Percentiles rank a stretch among this genome's conserved stretches.
These are phyloP conservation scores for Drechslerella stenobrocha DNA, from an alignment of 2,329 filamentous ascomycete genomes.

Conservation along the genomic window DNA sequence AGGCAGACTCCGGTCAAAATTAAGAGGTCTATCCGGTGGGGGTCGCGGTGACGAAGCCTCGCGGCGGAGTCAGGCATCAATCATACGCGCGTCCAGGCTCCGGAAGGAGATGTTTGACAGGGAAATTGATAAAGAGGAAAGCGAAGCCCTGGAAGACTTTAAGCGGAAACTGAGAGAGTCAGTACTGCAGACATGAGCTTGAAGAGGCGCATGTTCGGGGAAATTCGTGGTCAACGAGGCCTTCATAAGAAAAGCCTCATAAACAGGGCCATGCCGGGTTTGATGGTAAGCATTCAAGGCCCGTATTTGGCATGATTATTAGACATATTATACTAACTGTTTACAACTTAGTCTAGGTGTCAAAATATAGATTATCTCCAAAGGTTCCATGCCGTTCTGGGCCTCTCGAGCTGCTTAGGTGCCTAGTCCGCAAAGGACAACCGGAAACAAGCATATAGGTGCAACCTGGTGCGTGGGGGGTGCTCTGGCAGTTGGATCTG, in stretches of 20 bases:
- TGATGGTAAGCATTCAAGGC: too few relatives aligned
- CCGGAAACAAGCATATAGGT: neutral
- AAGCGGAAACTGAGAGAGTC: conserved; percentile 46
- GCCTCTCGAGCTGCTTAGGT: neutral
- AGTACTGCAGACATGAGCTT: conserved; percentile 27
- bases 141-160: conserved; percentile 41
- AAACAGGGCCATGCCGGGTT: too few relatives aligned
- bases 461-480: conserved; percentile 1
- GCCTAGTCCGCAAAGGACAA: neutral
- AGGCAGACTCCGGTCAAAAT: conserved; percentile 48
- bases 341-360: too few relatives aligned
- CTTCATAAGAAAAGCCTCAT: too few relatives aligned
- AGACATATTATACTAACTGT: too few relatives aligned
- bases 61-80: conserved; percentile 23
- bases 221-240: too few relatives aligned
- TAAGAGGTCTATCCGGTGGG: conserved; percentile 36
- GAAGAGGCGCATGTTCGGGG: too few relatives aligned
- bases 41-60: conserved; percentile 9
- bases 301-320: too few relatives aligned
- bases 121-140: conserved; percentile 43
- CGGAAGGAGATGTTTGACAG: conserved; percentile 41
- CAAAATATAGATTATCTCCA: too few relatives aligned
- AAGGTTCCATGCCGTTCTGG: neutral
- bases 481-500: neutral
- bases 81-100: conserved; percentile 30